Percentiles rank a stretch among this genome's conserved stretches.
Conservation (phyloP, 148 eudicot species). For the Drosera capensis region DNA sequence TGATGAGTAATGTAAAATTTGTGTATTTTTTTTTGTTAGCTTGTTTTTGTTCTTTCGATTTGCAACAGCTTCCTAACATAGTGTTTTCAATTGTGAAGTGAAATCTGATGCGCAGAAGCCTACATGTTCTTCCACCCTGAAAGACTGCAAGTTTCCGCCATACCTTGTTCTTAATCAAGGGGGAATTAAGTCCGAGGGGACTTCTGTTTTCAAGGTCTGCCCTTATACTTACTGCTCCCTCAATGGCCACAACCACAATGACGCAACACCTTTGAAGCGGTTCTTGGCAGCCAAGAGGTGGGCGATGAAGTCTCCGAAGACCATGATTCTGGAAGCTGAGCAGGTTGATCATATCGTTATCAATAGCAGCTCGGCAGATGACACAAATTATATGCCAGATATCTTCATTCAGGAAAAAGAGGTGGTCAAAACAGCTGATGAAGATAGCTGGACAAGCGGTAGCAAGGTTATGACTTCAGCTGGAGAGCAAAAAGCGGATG, state of each 20-base stretch:
- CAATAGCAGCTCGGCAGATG: conserved; percentile 4
- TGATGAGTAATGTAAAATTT: too few relatives aligned
- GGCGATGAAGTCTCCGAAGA: conserved; percentile 36
- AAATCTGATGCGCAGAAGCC: conserved; percentile 30
- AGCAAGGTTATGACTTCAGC: conserved; percentile 1
- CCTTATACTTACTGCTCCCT: conserved; percentile 76
- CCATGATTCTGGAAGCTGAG: conserved; percentile 18
- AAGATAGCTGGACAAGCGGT: not conserved
- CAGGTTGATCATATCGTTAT: too few relatives aligned
- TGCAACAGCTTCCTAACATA: not conserved
- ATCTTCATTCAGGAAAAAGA: conserved; percentile 20
- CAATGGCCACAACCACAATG: conserved; percentile 56
- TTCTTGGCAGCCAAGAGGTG: conserved; percentile 52
- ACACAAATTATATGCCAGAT: conserved; percentile 15
- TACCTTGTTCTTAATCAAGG: conserved; percentile 47
- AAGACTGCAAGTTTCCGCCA: conserved; percentile 59
- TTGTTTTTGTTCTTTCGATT: too few relatives aligned
- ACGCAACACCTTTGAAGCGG: conserved; percentile 43
- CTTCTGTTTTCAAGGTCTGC: conserved; percentile 56
- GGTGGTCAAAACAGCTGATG: not conserved
- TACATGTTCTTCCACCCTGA: conserved; percentile 76
- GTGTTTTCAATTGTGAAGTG: conserved; percentile 22
- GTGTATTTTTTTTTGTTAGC: too few relatives aligned
- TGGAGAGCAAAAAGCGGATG: conserved; percentile 6
- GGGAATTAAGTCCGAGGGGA: conserved; percentile 56